phyloP scores from a whole-genome alignment of 192 early-diverging fungal species.

The Dissophora ornata region DNA sequence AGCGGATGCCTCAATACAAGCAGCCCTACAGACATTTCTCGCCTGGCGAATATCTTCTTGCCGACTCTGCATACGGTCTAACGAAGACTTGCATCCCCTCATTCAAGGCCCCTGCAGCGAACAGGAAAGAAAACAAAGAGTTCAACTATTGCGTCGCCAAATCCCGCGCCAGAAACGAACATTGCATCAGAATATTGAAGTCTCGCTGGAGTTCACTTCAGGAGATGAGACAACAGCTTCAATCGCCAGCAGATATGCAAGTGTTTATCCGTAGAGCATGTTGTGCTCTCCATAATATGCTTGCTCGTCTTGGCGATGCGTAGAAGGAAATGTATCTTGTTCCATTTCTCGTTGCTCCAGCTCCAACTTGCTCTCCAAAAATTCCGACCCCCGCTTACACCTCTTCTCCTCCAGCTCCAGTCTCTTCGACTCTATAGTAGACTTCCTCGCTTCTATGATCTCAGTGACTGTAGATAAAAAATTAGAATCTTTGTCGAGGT shows the following conservation, averaged over 20 bases:
- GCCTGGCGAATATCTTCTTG: slow-evolving; percentile 21
- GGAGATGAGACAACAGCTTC: slow-evolving; percentile 31
- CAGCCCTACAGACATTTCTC: neutral
- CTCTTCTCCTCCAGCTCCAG: too few species aligned
- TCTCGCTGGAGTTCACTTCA: slow-evolving; percentile 16
- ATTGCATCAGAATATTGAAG: slow-evolving; percentile 33
- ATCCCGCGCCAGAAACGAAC: slow-evolving; percentile 16
- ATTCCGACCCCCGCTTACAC: too few species aligned
- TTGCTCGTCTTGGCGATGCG: slow-evolving; percentile 18
- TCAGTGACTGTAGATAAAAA: too few species aligned
- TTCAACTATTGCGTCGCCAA: slow-evolving; percentile 28
- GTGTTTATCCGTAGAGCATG: slow-evolving; percentile 14
- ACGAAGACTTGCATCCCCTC: slow-evolving; percentile 10
- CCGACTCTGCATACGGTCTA: slow-evolving; percentile 19
- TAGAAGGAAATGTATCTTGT: slow-evolving; percentile 12
- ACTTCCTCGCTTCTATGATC: too few species aligned
- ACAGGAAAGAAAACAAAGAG: neutral
- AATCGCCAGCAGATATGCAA: slow-evolving; percentile 3
- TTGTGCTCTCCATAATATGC: slow-evolving; percentile 33
- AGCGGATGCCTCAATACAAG: slow-evolving; percentile 8
- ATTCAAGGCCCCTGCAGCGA: slow-evolving; percentile 20
- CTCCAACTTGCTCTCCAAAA: too few species aligned
- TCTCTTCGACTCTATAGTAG: too few species aligned
- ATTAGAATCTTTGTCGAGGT: too few species aligned
- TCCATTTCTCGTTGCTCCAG: too few species aligned